Evolutionary conservation across 2,329 filamentous ascomycete genomes (phyloP).

Genomic region (Scopulariopsis brevicaulis): DNA sequence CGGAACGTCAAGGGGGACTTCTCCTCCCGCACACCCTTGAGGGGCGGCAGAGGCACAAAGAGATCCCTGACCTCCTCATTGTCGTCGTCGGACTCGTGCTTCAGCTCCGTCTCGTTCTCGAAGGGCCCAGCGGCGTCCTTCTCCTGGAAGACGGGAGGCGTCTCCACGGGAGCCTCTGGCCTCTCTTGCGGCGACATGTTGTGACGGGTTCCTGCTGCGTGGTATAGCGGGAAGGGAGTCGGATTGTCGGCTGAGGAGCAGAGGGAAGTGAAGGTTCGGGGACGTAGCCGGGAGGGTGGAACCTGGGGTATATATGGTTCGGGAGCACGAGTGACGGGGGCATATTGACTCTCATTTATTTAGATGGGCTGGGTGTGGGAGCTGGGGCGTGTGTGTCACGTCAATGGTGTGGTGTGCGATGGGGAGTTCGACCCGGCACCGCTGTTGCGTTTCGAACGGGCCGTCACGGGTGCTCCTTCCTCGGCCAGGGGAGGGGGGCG

Average conservation of each 20-base stretch:
- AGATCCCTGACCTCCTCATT: conserved; percentile 21
- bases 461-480: neutral
- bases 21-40: conserved; percentile 29
- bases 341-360: neutral
- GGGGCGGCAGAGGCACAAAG: conserved; percentile 26
- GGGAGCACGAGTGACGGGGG: neutral
- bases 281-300: neutral
- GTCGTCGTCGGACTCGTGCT: conserved; percentile 8
- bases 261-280: neutral
- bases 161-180: neutral
- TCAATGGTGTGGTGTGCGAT: neutral
- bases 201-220: neutral
- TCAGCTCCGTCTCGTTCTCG: conserved; percentile 5
- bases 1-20: conserved; percentile 40
- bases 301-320: neutral
- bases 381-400: neutral
- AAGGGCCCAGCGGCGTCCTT: neutral
- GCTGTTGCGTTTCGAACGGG: no score
- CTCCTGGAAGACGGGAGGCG: neutral
- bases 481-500: neutral
- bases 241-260: neutral
- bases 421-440: no score
- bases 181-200: neutral
- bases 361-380: neutral
- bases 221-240: neutral